phyloP scores from a whole-genome alignment of 371 early-diverging fungal species.

The Quaeritorhiza haematococci region DNA sequence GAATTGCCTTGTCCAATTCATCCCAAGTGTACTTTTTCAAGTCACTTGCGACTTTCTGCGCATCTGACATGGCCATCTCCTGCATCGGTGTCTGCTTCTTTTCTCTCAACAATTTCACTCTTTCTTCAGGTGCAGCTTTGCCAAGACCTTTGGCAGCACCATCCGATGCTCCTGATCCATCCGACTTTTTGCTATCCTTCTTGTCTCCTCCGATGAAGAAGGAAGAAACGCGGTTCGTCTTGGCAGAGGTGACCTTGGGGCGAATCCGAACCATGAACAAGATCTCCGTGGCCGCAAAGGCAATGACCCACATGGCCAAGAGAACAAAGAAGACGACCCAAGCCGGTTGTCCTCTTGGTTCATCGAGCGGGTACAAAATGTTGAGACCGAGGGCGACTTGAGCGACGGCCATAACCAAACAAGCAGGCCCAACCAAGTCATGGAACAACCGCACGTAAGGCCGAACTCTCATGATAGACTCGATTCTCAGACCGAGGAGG shows the following conservation, averaged over 20 bases:
- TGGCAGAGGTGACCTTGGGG: not conserved
- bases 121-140: not conserved
- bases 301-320: conserved; percentile 18
- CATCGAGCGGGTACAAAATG: conserved; percentile 24
- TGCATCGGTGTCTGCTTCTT: not conserved
- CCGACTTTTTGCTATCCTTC: not conserved
- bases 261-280: conserved; percentile 4
- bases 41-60: not conserved
- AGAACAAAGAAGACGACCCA: conserved; percentile 27
- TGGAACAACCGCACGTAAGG: conserved; percentile 7
- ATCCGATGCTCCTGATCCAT: too few species aligned
- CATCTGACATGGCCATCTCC: not conserved
- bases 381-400: conserved; percentile 29
- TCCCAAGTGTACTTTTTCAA: conserved; percentile 7
- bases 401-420: conserved; percentile 15
- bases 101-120: too few species aligned
- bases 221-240: not conserved
- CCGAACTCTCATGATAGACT: conserved; percentile 10
- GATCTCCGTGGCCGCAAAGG: conserved; percentile 23
- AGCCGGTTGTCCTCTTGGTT: conserved; percentile 1
- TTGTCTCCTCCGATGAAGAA: too few species aligned
- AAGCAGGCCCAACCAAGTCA: conserved; percentile 14
- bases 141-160: not conserved
- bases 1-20: conserved; percentile 1
- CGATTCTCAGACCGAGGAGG: conserved; percentile 16